Evolutionary conservation across 2,329 filamentous ascomycete species (phyloP).

Genomic region (Diaporthe destruens): DNA sequence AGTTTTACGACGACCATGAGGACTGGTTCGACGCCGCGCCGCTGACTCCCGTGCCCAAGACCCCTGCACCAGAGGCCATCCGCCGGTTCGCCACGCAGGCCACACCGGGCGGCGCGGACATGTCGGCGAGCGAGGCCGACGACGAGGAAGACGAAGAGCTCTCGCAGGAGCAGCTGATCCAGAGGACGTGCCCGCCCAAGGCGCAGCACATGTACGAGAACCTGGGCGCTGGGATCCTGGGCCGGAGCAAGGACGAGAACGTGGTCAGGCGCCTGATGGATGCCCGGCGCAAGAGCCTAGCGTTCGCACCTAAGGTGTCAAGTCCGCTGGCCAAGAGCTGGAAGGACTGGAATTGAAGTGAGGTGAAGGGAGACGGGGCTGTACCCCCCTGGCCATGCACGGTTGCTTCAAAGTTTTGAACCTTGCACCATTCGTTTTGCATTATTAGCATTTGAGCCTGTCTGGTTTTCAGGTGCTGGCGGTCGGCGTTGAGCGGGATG

Average conservation of each 20-base stretch:
- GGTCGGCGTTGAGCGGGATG: constrained; percentile 27
- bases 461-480: constrained; percentile 13
- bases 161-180: constrained; percentile 57
- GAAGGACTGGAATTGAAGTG: constrained; percentile 60
- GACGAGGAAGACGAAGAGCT: constrained; percentile 50
- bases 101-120: constrained; percentile 53
- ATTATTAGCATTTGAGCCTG: not conserved
- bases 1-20: constrained; percentile 56
- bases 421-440: constrained; percentile 11
- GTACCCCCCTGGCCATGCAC: not conserved
- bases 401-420: not conserved
- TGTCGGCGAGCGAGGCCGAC: constrained; percentile 53
- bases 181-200: constrained; percentile 69
- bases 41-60: constrained; percentile 70
- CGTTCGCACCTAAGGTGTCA: constrained; percentile 80
- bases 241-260: constrained; percentile 65
- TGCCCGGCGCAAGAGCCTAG: constrained; percentile 80
- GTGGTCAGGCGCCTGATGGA: constrained; percentile 75
- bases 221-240: constrained; percentile 60
- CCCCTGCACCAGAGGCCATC: constrained; percentile 67
- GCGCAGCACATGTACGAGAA: constrained; percentile 51
- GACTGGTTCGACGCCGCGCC: constrained; percentile 52
- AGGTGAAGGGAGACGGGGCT: not conserved
- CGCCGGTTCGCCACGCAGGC: constrained; percentile 64
- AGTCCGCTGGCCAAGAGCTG: constrained; percentile 72